Evolutionary conservation across 306 rosid genomes (phyloP).

Genomic region (Rubus idaeus): DNA sequence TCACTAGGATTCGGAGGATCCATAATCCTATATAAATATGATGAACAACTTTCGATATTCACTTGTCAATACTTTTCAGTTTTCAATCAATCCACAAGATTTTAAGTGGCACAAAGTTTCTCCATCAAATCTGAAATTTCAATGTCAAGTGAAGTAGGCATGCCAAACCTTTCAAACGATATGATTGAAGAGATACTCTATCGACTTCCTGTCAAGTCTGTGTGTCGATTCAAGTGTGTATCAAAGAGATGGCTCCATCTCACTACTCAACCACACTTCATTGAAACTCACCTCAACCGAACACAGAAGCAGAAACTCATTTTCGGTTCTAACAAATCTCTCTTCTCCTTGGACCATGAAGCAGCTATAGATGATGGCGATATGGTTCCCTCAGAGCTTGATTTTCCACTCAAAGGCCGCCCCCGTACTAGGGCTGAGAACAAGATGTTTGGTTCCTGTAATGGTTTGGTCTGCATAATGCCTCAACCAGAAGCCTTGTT

Average conservation of each 20-base stretch:
- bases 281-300: neutral
- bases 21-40: neutral
- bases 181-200: slow-evolving; percentile 10
- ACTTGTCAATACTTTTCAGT: no score
- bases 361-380: neutral
- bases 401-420: slow-evolving; percentile 14
- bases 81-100: no score
- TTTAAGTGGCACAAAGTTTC: no score
- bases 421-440: neutral
- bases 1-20: no score
- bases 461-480: slow-evolving; percentile 22
- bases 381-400: neutral
- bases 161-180: slow-evolving; percentile 10
- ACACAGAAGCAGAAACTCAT: neutral
- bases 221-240: neutral
- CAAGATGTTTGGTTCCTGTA: neutral
- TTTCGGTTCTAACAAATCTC: neutral
- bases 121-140: neutral
- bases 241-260: slow-evolving; percentile 4
- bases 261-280: neutral
- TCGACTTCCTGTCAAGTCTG: slow-evolving; percentile 8
- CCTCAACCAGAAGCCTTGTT: neutral
- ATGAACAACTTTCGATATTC: no score
- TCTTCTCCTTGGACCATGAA: slow-evolving; percentile 4
- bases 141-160: slow-evolving; percentile 1